Conservation (phyloP, 1,139 yeast species). For the Nakaseomyces delphensis region DNA sequence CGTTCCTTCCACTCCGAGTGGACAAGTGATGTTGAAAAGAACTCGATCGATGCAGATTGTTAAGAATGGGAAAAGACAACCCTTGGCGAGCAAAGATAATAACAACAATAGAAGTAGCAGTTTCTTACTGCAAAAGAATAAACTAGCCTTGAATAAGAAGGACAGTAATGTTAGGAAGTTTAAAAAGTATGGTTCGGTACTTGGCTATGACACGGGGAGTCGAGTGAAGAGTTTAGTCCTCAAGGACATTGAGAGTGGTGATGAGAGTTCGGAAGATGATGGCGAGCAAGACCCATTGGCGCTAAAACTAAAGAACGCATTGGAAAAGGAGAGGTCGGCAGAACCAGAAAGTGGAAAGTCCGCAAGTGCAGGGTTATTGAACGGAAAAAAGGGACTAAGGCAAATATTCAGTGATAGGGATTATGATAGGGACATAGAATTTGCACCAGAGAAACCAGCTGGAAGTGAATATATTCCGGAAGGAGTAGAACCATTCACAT, state of each 20-base stretch:
- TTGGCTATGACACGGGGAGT: conserved; percentile 20
- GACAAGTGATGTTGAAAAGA: conserved; percentile 19
- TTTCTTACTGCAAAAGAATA: conserved; percentile 7
- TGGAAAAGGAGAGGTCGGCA: background rate
- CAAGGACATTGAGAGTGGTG: conserved; percentile 22
- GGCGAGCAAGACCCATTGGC: conserved; percentile 20
- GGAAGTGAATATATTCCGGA: conserved; percentile 24
- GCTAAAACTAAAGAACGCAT: conserved; percentile 15
- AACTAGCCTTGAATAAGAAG: background rate
- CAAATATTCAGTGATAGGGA: conserved; percentile 10
- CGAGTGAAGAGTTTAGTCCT: conserved; percentile 28
- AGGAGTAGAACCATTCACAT: conserved; percentile 21
- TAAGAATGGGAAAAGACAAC: conserved; percentile 7
- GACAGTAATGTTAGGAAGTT: conserved; percentile 21
- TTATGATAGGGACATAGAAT: conserved; percentile 17
- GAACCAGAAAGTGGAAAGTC: background rate
- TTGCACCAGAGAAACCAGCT: conserved; percentile 20
- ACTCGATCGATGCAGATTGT: conserved; percentile 11
- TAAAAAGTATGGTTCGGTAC: conserved; percentile 31
- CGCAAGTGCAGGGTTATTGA: background rate
- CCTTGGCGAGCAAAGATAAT: conserved; percentile 9
- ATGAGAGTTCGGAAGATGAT: conserved; percentile 16
- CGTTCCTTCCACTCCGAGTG: conserved; percentile 7
- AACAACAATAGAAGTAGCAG: conserved; percentile 1
- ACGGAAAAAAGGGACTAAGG: conserved; percentile 12